Evolutionary conservation across 306 rosid genomes (phyloP).

Genomic region (Quillaja saponaria): DNA sequence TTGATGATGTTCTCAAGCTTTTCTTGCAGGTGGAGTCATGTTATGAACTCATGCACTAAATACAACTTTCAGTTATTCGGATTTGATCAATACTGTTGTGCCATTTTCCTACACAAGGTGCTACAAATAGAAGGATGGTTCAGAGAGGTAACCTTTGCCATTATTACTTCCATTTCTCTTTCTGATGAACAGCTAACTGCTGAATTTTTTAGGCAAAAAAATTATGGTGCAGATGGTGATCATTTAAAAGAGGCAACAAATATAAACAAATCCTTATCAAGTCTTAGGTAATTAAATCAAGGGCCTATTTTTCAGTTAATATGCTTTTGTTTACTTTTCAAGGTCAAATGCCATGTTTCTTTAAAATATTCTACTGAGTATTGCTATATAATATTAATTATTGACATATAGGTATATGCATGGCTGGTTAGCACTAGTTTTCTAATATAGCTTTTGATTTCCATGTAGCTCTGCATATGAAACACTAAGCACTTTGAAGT

Average conservation of each 20-base stretch:
- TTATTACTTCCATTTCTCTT: constrained; percentile 14
- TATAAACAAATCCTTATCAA: constrained; percentile 91
- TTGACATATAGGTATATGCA: no score
- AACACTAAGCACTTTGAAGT: constrained; percentile 93
- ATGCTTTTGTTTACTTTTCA: background rate
- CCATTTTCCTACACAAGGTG: constrained; percentile 55
- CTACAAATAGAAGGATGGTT: constrained; percentile 91
- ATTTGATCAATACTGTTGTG: constrained; percentile 26
- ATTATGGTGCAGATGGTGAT: constrained; percentile 94
- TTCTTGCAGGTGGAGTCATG: constrained; percentile 64
- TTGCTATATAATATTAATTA: no score
- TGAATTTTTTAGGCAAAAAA: constrained; percentile 75
- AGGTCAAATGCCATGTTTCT: no score
- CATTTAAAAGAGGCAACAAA: constrained; percentile 96
- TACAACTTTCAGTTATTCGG: constrained; percentile 15
- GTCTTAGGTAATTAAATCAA: constrained; percentile 70
- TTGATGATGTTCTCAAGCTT: constrained; percentile 80
- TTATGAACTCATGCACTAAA: constrained; percentile 17
- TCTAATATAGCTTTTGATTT: constrained; percentile 35
- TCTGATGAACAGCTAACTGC: constrained; percentile 30
- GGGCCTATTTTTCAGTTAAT: constrained; percentile 26
- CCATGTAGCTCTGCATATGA: constrained; percentile 78
- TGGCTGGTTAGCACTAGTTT: background rate
- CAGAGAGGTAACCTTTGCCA: constrained; percentile 68
- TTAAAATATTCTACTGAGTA: no score